phyloP scores from a whole-genome alignment of 306 rosid genomes.

The Cicer chorassanicum region DNA sequence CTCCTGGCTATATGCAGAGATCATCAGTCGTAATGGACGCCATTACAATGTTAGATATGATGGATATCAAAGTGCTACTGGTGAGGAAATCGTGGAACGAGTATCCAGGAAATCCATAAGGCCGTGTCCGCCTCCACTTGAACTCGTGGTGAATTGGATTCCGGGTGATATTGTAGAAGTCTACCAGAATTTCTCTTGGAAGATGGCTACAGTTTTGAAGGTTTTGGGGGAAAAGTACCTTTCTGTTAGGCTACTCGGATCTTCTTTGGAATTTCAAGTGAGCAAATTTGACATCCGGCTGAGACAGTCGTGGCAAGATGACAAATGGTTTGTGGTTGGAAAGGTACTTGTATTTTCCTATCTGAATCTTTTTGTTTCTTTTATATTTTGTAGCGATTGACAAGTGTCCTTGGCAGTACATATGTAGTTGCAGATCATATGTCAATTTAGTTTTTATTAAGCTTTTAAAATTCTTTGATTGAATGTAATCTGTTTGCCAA shows the following conservation, averaged over 20 bases:
- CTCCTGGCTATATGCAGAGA: constrained; percentile 85
- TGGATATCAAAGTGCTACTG: constrained; percentile 49
- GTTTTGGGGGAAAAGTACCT: constrained; percentile 62
- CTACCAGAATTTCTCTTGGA: constrained; percentile 76
- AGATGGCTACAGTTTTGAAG: constrained; percentile 80
- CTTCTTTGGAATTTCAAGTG: constrained; percentile 71
- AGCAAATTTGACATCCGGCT: constrained; percentile 69
- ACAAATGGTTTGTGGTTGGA: constrained; percentile 76
- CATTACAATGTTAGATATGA: constrained; percentile 73
- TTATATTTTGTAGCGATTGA: constrained; percentile 33
- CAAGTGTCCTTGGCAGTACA: constrained; percentile 32
- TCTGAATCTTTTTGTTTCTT: constrained; percentile 5
- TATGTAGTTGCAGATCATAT: constrained; percentile 21
- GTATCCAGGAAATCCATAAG: constrained; percentile 71
- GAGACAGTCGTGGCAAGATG: constrained; percentile 85
- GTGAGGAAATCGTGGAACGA: constrained; percentile 58
- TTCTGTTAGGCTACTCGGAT: constrained; percentile 82
- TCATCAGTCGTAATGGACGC: constrained; percentile 75
- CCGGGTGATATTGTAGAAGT: constrained; percentile 87
- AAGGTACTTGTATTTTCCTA: constrained; percentile 58
- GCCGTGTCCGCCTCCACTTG: constrained; percentile 78
- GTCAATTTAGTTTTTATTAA: constrained; percentile 39
- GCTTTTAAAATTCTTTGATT: constrained; percentile 34
- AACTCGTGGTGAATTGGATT: constrained; percentile 60
- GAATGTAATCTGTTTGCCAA: constrained; percentile 28